Base-by-base conservation (phyloP, 2,329 filamentous ascomycete species). In the Penicillium sp. region DNA sequence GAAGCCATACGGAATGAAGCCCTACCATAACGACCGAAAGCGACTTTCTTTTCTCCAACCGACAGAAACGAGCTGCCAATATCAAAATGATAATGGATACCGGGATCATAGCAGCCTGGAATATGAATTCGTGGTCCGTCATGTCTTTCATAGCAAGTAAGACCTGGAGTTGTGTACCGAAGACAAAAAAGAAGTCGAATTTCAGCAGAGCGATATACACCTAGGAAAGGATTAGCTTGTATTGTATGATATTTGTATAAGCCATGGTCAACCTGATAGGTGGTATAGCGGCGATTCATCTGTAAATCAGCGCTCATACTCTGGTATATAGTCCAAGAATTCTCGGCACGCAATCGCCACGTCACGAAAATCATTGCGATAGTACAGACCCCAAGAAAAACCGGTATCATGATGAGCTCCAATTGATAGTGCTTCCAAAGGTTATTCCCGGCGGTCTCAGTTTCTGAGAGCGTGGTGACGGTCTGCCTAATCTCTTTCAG, bases 111-210 rank as follows among this genome's bases (percentile, higher is more conserved):
- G 52, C 39, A 3, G 56, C 54, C 31, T 60, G 55, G 18, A 56
- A 5, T n/a, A 63, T 49, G 26, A 63, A 63, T 36, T 61, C 48
- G 3, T 46, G 2, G 23, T 60, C 47, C 10, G 37, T 23, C n/a
- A 48, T n/a, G 5, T 48, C 11, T 39, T 55, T 45, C 13, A 51
- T 29, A 2, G 58, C 52, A 8, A 63, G 60, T 9, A 63, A 28
- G 14, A 63, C 46, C 29, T 63, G 60, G 9, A 63, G 54, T 36
- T 63, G 59, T 36, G 51, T 61, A 43, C 60, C 60, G 11, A 63
- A 63, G 13, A 63, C 54, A 23, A 63, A 63, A 34, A 61, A 63
- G 37, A 61, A 63, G 29, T 63, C 59, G 23, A 63, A 63, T 39
- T 63, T 63, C 1, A 63, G 44, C 5, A 63, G 54, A 8, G 60